Conservation (phyloP, 139 green algal species). For the Micromonas pusilla region DNA sequence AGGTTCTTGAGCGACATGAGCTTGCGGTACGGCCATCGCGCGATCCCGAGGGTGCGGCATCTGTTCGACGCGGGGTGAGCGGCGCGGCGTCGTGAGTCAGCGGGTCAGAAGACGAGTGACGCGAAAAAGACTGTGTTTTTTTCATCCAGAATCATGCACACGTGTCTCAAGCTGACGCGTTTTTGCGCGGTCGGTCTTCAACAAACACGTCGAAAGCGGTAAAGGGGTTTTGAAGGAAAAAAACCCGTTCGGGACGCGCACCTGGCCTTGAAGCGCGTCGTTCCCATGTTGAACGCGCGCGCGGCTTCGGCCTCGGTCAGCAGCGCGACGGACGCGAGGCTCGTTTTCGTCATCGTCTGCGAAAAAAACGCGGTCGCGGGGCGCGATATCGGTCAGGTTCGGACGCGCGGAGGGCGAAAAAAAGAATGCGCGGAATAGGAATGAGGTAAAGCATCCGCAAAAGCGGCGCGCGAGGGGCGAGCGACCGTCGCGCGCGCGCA, state of each 20-base stretch:
- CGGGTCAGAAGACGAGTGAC: background rate
- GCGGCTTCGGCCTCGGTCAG: background rate
- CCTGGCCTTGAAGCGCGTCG: background rate
- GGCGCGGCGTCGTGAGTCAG: background rate
- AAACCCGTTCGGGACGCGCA: background rate
- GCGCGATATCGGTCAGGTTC: background rate
- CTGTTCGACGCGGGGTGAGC: background rate
- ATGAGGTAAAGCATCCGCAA: no score
- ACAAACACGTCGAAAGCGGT: no score
- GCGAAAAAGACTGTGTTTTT: background rate
- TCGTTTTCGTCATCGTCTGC: background rate
- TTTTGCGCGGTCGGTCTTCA: no score
- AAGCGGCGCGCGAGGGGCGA: no score
- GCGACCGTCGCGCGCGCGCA: no score
- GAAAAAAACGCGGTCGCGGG: background rate
- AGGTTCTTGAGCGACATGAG: background rate
- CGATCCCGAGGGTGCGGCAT: background rate
- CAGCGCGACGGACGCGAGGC: background rate
- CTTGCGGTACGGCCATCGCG: constrained; percentile 5
- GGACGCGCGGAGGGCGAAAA: no score
- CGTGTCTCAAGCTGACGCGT: no score
- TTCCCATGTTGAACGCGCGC: background rate
- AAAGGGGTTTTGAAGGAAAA: no score
- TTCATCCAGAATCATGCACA: no score
- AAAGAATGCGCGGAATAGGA: no score